Base-by-base conservation (phyloP, 352 stramenopile genomes). In the Phytophthora foliorum region DNA sequence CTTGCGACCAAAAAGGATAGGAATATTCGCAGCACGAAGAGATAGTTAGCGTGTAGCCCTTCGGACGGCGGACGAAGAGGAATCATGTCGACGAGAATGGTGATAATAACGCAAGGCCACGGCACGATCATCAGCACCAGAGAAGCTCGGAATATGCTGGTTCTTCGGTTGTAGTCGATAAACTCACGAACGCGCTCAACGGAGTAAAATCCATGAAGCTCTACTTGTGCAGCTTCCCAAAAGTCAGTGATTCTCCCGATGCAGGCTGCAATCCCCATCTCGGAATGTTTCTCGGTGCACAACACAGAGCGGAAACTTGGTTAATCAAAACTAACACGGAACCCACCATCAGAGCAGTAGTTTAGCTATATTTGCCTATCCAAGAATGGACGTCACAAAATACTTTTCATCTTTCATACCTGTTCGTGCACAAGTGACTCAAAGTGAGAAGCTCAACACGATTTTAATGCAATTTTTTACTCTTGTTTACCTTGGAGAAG, bases 181-280 rank as follows among this genome's bases (percentile, higher is more conserved):
- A 66, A 22, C 1, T 57, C 45, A 21, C 41, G 27, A 7, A 78
- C 50, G 2, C 65, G 65, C 21, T 74, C 42, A 14, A 57, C 36
- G 0, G 70, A 74, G 39, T 78, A 70, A n/a, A 39, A 51, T 0
- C 67, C 67, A 42, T 70, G 48, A 11, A 74, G 67, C 25, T 66
- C 60, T 3, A 74, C 53, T 21, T 70, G 67, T 11, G 55, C 32
- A 9, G 39, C 55, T 29, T 57, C 45, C 60, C 54, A 69, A 44
- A 62, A 32, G 16, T 45, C 34, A 3, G 24, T 38, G 16, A 62
- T 19, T 44, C 17, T 44, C 14, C 38, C 2, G 14, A 44, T n/a
- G 2, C 14, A 44, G 10, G 17, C 6, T 16, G 17, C 17, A 8
- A 44, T 2, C 17, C 38, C 17, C 38, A 44, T 44, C 6, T 17